A percentile compares a stretch with the other conserved stretches of the same genome.
Evolutionary conservation across 495 filamentous ascomycete species (phyloP).

Genomic region (Aspergillus baeticus): DNA sequence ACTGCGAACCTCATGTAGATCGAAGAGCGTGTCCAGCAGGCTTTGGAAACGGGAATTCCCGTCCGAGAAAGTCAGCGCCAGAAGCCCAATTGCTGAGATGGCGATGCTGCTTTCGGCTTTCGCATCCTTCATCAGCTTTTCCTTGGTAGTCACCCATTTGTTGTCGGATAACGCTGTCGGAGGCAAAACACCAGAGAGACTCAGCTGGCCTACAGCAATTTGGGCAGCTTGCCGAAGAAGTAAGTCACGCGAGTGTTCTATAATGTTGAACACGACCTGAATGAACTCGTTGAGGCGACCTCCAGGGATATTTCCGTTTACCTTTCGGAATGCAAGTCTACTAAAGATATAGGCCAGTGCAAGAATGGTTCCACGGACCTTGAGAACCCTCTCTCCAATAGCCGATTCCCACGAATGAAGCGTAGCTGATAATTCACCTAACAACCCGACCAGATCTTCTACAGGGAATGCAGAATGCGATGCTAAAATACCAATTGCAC

Average conservation of each 20-base stretch:
- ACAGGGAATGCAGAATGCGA: conserved; percentile 55
- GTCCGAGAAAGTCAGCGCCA: conserved; percentile 52
- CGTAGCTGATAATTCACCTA: conserved; percentile 38
- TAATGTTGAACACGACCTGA: conserved; percentile 41
- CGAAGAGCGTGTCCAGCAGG: conserved; percentile 64
- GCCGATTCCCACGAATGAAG: conserved; percentile 53
- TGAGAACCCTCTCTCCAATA: conserved; percentile 59
- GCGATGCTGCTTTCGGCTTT: conserved; percentile 79
- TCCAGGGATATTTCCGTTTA: conserved; percentile 28
- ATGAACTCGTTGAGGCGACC: conserved; percentile 38
- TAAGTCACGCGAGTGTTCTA: conserved; percentile 52
- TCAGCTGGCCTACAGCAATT: conserved; percentile 69
- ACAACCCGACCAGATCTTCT: conserved; percentile 33
- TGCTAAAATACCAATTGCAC: conserved; percentile 74
- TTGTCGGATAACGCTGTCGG: conserved; percentile 35
- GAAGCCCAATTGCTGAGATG: conserved; percentile 70
- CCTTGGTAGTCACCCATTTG: conserved; percentile 47
- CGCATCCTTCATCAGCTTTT: conserved; percentile 62
- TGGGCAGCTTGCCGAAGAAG: conserved; percentile 59
- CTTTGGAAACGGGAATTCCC: conserved; percentile 28
- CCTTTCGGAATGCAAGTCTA: conserved; percentile 51
- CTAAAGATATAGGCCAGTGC: conserved; percentile 61
- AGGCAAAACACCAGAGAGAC: conserved; percentile 62
- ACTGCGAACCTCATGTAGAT: conserved; percentile 76
- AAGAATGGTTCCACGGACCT: conserved; percentile 59